Base-by-base conservation (phyloP, 805 yeast species). In the Metschnikowia kunwiensis region DNA sequence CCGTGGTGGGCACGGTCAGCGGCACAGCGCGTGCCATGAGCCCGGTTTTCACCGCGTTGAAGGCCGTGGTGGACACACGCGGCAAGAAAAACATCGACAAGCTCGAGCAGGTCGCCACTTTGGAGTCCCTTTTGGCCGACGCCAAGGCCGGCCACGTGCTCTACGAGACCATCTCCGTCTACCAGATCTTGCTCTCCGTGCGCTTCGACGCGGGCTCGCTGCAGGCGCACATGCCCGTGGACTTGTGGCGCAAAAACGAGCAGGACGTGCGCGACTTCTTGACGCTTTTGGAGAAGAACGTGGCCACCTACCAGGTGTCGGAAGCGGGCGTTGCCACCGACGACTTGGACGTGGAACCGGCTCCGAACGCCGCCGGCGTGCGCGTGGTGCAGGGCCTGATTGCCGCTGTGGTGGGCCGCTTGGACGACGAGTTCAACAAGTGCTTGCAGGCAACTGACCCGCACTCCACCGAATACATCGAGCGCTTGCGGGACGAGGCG, bases 41-140 rank as follows among this genome's bases (percentile, higher is more conserved):
- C 42, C 63, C 72, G 13, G 79, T 88, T 38, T 87, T 89, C 69
- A 69, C 79, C 39, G 77, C 84, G 23, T 72, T 93, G 58, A 76
- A 82, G 58, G 63, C 78, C 36, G 80, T 93, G 39, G 68, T 84
- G 42, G 97, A 93, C 63, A 74, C 88, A 32, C 82, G 98, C 68
- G 98, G 98, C 71, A 89, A 89, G 73, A 91, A 86, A 72, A 88
- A 86, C 60, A 83, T 87, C 45, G 96, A 91, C 61, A 78, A 81
- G 46, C 61, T 58, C 45, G 95, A 86, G 61, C 95, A 91, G 63
- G 77, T 88, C 47, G 65, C 68, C 38, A 69, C 74, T 29, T 71
- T 93, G 55, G 95, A 85, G 65, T 71, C 69, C 30, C 68, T 86
- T 44, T 71, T 81, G 38, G 54, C 42, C 17, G 54, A 53, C 11